Conservation (phyloP, 768 basidiomycete genomes). For the Leccinum disarticulatum region DNA sequence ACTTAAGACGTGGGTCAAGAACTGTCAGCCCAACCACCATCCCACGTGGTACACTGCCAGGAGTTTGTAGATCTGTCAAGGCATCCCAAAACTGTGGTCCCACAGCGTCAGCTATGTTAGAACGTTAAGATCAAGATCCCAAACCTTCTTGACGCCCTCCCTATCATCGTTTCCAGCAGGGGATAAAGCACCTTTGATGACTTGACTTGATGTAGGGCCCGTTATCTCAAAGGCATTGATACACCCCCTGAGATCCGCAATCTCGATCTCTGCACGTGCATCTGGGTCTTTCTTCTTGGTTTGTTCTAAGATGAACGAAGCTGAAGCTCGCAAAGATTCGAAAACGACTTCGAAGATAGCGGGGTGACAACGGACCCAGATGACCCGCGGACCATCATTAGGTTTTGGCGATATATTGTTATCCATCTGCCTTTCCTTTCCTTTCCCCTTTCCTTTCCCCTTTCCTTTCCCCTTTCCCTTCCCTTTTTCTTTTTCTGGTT, state of each 20-base stretch:
- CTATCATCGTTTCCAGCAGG: constrained; percentile 49
- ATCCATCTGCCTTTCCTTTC: constrained; percentile 35
- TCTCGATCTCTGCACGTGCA: constrained; percentile 46
- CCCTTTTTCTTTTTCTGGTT: constrained; percentile 11
- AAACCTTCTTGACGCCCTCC: constrained; percentile 60
- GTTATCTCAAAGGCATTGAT: constrained; percentile 86
- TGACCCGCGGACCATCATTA: constrained; percentile 34
- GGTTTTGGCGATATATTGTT: constrained; percentile 8
- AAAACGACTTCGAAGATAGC: constrained; percentile 60
- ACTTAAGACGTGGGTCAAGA: constrained; percentile 87
- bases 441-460: constrained; percentile 21
- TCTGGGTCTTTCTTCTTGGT: constrained; percentile 26
- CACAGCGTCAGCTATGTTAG: not conserved
- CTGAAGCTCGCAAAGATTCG: constrained; percentile 48
- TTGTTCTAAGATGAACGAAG: constrained; percentile 48
- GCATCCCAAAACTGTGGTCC: constrained; percentile 49
- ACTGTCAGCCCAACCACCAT: constrained; percentile 80
- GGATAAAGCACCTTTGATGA: constrained; percentile 62
- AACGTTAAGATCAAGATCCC: not conserved
- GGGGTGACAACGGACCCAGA: constrained; percentile 86
- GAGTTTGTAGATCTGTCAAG: constrained; percentile 57
- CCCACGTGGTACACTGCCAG: constrained; percentile 68
- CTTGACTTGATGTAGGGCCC: constrained; percentile 80
- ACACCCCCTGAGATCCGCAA: constrained; percentile 69
- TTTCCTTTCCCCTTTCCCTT: constrained; percentile 9